Evolutionary conservation across 331 rosid genomes (phyloP).

Genomic region (Pyrus hybrid): DNA sequence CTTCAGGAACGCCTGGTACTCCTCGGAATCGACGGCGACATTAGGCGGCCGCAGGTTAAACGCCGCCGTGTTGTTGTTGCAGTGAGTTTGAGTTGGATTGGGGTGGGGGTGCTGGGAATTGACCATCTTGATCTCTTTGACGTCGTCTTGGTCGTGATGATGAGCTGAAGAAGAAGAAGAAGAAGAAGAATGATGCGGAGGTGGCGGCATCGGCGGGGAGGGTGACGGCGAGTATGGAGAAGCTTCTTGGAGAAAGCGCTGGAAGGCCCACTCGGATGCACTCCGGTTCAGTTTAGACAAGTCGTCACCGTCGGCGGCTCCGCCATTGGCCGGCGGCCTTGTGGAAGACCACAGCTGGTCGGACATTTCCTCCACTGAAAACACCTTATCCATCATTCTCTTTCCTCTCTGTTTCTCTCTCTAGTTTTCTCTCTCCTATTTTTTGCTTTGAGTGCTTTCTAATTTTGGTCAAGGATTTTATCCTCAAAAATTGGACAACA

Average conservation of each 20-base stretch:
- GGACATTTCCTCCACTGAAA: constrained; percentile 65
- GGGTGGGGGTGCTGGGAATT: background rate
- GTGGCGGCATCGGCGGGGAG: constrained; percentile 11
- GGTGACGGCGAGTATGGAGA: constrained; percentile 9
- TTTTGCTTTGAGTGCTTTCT: background rate
- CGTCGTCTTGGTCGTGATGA: constrained; percentile 15
- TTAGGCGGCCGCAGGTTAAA: background rate
- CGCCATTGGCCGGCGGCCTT: background rate
- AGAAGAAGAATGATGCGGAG: constrained; percentile 13
- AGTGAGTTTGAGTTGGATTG: background rate
- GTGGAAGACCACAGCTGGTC: constrained; percentile 51
- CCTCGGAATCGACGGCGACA: constrained; percentile 46
- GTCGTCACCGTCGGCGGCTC: background rate
- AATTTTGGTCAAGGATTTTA: background rate
- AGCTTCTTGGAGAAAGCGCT: constrained; percentile 58
- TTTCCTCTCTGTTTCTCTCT: constrained; percentile 10
- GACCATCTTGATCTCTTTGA: constrained; percentile 35
- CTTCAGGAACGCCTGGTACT: constrained; percentile 69
- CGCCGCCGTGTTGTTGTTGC: background rate
- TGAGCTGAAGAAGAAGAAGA: constrained; percentile 25
- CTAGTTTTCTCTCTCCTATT: background rate
- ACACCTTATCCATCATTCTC: constrained; percentile 65
- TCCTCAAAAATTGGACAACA: background rate
- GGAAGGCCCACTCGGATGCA: constrained; percentile 88
- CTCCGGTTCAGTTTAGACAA: constrained; percentile 63